These are phyloP conservation scores for Phytopythium delawarense DNA, from an alignment of 352 stramenopile genomes.

Conservation along the genomic window DNA sequence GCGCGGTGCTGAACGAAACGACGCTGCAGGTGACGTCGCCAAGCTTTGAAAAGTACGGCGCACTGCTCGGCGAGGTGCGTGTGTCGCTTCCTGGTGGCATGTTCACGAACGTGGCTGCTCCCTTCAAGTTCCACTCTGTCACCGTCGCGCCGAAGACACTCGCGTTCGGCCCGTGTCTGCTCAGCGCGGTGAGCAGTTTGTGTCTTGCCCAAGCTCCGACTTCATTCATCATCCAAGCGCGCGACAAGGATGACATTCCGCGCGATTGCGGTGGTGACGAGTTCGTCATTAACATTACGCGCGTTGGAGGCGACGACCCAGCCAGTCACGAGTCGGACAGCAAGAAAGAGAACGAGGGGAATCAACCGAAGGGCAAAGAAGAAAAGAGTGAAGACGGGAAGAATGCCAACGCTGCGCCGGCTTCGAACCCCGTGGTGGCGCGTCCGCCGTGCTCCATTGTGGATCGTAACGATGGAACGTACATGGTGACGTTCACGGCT, in stretches of 20 bases:
- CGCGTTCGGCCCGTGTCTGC: slow-evolving; percentile 91
- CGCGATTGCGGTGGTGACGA: slow-evolving; percentile 94
- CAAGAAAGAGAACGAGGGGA: slow-evolving; percentile 3
- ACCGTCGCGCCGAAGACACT: slow-evolving; percentile 89
- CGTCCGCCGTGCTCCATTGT: slow-evolving; percentile 20
- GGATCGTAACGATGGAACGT: slow-evolving; percentile 94
- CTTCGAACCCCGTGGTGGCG: background rate
- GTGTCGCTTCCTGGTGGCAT: slow-evolving; percentile 88
- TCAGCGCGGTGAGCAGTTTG: slow-evolving; percentile 54
- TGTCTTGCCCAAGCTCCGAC: slow-evolving; percentile 71
- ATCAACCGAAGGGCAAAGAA: slow-evolving; percentile 30
- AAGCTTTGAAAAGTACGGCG: slow-evolving; percentile 93
- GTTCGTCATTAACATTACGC: slow-evolving; percentile 80
- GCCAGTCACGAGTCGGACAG: slow-evolving; percentile 19
- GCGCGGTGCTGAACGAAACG: slow-evolving; percentile 78
- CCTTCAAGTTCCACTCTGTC: slow-evolving; percentile 93
- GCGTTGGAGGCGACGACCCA: slow-evolving; percentile 30
- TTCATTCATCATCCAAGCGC: slow-evolving; percentile 90
- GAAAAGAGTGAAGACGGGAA: slow-evolving; percentile 4
- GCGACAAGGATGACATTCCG: slow-evolving; percentile 86
- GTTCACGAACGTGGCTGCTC: slow-evolving; percentile 90
- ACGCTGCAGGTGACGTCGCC: slow-evolving; percentile 89
- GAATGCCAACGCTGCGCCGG: background rate
- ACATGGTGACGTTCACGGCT: slow-evolving; percentile 90
- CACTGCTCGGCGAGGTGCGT: slow-evolving; percentile 85